Conservation (phyloP, 495 filamentous ascomycete species). For the Filosporella fistucella region DNA sequence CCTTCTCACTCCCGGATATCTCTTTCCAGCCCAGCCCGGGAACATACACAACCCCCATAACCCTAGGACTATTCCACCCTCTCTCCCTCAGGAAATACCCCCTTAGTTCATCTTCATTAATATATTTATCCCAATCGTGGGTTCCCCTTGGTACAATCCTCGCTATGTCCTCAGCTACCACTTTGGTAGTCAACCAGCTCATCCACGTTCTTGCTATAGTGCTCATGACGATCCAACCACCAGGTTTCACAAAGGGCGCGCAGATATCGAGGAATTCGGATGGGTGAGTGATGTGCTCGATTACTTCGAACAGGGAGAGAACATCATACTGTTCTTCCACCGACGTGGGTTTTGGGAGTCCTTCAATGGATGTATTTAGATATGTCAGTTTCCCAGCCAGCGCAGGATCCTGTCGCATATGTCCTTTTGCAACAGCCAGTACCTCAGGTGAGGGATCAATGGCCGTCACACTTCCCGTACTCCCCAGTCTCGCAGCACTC, state of each 20-base stretch:
- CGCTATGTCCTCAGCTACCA: constrained; percentile 86
- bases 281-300: constrained; percentile 82
- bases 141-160: constrained; percentile 87
- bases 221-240: constrained; percentile 86
- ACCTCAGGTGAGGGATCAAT: constrained; percentile 83
- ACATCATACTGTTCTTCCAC: constrained; percentile 57
- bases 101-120: constrained; percentile 79
- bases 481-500: constrained; percentile 70
- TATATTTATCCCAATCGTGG: constrained; percentile 93
- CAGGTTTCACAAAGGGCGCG: constrained; percentile 72
- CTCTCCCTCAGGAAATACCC: constrained; percentile 45
- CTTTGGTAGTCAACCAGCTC: constrained; percentile 85
- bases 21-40: constrained; percentile 90
- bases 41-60: constrained; percentile 87
- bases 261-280: constrained; percentile 63
- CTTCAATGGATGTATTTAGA: constrained; percentile 57
- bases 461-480: constrained; percentile 65
- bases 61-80: constrained; percentile 49
- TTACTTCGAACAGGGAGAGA: constrained; percentile 85
- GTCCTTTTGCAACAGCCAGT: constrained; percentile 69
- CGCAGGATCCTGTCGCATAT: constrained; percentile 65
- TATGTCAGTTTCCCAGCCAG: constrained; percentile 61
- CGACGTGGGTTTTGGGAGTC: constrained; percentile 41
- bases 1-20: constrained; percentile 73
- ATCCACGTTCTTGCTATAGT: constrained; percentile 87